These are phyloP conservation scores for Boletus pseudo-olivaceus DNA, from an alignment of 768 basidiomycete species.

Conservation along the genomic window DNA sequence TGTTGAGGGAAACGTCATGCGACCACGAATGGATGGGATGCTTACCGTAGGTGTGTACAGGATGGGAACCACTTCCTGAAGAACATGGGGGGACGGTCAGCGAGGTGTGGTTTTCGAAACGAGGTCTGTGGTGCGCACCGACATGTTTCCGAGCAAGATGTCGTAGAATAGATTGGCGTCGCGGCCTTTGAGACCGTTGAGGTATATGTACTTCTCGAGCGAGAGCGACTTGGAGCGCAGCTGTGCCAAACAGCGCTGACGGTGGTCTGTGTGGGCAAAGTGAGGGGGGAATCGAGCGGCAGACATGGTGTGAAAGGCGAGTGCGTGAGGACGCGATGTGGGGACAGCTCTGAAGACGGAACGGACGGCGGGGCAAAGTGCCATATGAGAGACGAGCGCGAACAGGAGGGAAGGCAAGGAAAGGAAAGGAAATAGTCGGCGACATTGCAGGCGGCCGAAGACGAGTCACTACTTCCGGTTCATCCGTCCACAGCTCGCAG, in stretches of 20 bases:
- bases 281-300: slow-evolving; percentile 43
- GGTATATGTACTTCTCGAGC: slow-evolving; percentile 70
- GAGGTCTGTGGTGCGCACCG: slow-evolving; percentile 33
- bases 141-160: slow-evolving; percentile 57
- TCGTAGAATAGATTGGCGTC: slow-evolving; percentile 67
- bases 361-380: neutral
- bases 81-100: neutral
- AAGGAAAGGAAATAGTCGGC: neutral
- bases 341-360: neutral
- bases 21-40: neutral
- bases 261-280: slow-evolving; percentile 48
- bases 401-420: neutral
- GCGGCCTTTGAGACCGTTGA: slow-evolving; percentile 59
- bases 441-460: neutral
- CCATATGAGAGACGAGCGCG: slow-evolving; percentile 5
- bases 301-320: slow-evolving; percentile 27
- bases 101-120: neutral
- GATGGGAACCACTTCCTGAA: slow-evolving; percentile 57
- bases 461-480: neutral
- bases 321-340: neutral
- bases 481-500: neutral
- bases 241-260: slow-evolving; percentile 53
- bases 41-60: slow-evolving; percentile 72
- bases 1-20: slow-evolving; percentile 7
- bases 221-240: slow-evolving; percentile 52